A percentile compares a stretch with the other conserved stretches of the same genome.
Evolutionary conservation across 2,329 filamentous ascomycete species (phyloP).

Genomic region (Whalleya microplaca): DNA sequence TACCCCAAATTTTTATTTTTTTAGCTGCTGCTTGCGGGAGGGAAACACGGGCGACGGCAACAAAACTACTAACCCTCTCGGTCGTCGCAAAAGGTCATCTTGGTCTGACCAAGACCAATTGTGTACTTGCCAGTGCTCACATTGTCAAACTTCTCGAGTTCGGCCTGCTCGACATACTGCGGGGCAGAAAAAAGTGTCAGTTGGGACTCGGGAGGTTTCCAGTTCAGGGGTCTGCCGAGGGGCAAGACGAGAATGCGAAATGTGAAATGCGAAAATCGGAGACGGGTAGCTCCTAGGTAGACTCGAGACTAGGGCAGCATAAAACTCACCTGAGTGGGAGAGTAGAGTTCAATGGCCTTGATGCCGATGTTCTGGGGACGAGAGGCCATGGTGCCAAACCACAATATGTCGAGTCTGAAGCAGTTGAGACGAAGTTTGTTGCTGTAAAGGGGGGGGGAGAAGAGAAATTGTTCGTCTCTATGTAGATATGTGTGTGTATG

Average conservation of each 20-base stretch:
- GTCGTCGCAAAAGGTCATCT: constrained; percentile 92
- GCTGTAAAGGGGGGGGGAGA: constrained; percentile 8
- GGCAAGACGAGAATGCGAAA: constrained; percentile 23
- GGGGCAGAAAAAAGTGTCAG: constrained; percentile 26
- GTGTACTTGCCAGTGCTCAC: constrained; percentile 84
- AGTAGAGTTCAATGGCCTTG: constrained; percentile 91
- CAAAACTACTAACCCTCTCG: constrained; percentile 68
- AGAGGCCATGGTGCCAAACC: constrained; percentile 60
- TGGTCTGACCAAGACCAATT: constrained; percentile 87
- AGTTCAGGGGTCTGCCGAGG: constrained; percentile 9
- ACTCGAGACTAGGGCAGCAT: constrained; percentile 10
- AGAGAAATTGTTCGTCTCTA: constrained; percentile 1
- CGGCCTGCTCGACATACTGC: constrained; percentile 81
- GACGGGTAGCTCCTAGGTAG: constrained; percentile 10
- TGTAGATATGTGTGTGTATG: no score
- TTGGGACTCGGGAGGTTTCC: constrained; percentile 1
- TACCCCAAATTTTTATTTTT: constrained; percentile 39
- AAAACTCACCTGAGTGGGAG: constrained; percentile 79
- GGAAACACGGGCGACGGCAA: constrained; percentile 6
- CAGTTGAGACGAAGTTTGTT: constrained; percentile 8
- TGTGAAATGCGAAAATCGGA: no score
- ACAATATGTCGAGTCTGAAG: constrained; percentile 5
- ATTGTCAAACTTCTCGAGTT: constrained; percentile 86
- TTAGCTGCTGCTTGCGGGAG: constrained; percentile 6
- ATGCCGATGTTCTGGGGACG: constrained; percentile 88